Evolutionary conservation across 179 eudicot species (phyloP).

Genomic region (Heliamphora ciliata): DNA sequence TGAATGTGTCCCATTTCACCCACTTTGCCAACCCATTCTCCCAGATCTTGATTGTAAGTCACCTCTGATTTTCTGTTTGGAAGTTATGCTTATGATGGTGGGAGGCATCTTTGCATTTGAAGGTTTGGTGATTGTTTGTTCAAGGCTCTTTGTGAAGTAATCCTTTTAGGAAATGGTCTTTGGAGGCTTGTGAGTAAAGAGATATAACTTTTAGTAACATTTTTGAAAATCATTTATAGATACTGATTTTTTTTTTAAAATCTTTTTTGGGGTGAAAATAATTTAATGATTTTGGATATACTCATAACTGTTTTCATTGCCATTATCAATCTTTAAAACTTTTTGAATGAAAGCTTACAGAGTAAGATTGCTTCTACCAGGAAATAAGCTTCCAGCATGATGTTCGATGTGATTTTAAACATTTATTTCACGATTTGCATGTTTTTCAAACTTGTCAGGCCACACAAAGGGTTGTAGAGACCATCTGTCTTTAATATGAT

Average conservation of each 20-base stretch:
- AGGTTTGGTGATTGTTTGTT: background rate
- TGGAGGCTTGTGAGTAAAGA: background rate
- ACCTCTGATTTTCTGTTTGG: background rate
- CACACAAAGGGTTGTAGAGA: background rate
- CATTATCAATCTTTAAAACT: background rate
- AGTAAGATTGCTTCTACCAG: background rate
- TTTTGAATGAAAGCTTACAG: background rate
- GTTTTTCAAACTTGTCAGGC: background rate
- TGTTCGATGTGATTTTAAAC: background rate
- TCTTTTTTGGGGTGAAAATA: too few species aligned
- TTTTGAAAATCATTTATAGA: too few species aligned
- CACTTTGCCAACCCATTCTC: background rate
- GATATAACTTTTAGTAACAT: background rate
- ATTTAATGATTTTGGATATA: too few species aligned
- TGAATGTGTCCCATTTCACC: background rate
- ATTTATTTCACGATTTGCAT: background rate
- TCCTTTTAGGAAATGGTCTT: background rate
- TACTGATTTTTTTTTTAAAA: too few species aligned
- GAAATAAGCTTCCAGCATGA: background rate
- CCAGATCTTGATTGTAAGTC: conserved; percentile 12
- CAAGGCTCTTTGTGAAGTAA: background rate
- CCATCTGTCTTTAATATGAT: background rate
- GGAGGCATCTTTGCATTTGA: background rate
- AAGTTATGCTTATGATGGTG: background rate
- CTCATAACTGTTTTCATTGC: background rate